Conservation (phyloP, 2,329 filamentous ascomycete species). For the Rhynchosporium graminicola region DNA sequence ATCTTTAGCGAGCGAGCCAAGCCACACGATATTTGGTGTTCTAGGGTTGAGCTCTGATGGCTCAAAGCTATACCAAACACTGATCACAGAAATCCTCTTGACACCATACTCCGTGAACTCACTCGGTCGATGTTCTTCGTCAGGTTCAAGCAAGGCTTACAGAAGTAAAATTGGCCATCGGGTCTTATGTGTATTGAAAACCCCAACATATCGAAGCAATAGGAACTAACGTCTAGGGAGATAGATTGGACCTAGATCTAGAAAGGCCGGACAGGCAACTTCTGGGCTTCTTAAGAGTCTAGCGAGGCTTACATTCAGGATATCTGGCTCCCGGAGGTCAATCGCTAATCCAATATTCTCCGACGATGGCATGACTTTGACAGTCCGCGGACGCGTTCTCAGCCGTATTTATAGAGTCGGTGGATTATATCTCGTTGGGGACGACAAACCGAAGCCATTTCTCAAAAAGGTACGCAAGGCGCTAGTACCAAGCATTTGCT, state of each 20-base stretch:
- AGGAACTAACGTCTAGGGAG: conserved; percentile 1
- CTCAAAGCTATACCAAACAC: conserved; percentile 9
- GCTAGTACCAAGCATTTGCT: neutral
- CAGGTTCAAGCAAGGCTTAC: neutral
- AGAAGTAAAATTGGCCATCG: neutral
- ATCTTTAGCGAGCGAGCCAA: conserved; percentile 16
- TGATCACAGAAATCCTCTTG: conserved; percentile 13
- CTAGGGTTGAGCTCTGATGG: conserved; percentile 16
- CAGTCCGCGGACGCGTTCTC: conserved; percentile 7
- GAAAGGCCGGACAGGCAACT: neutral
- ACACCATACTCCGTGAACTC: conserved; percentile 8
- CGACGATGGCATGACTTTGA: neutral
- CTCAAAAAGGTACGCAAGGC: neutral
- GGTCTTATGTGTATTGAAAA: conserved; percentile 15
- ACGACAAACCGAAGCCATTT: conserved; percentile 1
- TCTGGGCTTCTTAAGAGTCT: neutral
- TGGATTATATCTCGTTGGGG: neutral
- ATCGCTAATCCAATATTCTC: neutral
- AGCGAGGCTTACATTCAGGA: conserved; percentile 5
- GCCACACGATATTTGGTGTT: conserved; percentile 17
- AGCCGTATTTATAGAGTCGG: neutral
- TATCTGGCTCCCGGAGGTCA: conserved; percentile 3
- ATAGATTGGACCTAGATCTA: conserved; percentile 7
- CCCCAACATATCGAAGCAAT: neutral
- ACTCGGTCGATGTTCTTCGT: neutral